These are phyloP conservation scores for Pseudohyphozyma bogoriensis DNA, from an alignment of 768 basidiomycete genomes.

Conservation along the genomic window DNA sequence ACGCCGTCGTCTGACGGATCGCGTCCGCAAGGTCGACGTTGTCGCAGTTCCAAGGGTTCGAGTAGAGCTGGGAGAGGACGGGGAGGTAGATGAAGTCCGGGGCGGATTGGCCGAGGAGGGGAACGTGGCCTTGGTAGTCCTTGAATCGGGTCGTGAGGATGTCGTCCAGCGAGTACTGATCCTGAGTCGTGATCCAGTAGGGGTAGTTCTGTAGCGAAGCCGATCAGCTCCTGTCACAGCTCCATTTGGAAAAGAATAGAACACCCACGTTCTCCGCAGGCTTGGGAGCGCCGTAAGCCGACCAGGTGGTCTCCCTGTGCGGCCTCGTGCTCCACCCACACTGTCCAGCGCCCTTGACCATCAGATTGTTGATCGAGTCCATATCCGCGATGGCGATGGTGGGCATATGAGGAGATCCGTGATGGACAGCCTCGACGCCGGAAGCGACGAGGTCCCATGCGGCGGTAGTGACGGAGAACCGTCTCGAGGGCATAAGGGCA, in stretches of 20 bases:
- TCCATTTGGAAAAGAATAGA: background rate
- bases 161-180: conserved; percentile 28
- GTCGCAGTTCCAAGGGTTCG: conserved; percentile 24
- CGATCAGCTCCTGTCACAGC: background rate
- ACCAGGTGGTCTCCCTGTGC: conserved; percentile 6
- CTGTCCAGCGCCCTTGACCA: background rate
- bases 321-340: conserved; percentile 14
- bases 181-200: conserved; percentile 19
- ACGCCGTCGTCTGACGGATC: conserved; percentile 15
- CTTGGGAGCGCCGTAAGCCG: conserved; percentile 6
- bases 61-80: conserved; percentile 21
- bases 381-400: conserved; percentile 21
- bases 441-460: conserved; percentile 15
- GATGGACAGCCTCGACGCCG: background rate
- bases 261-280: conserved; percentile 1
- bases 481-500: conserved; percentile 10
- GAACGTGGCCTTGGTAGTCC: conserved; percentile 11
- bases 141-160: conserved; percentile 23
- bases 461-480: conserved; percentile 13
- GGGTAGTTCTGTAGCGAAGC: conserved; percentile 15
- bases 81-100: conserved; percentile 31
- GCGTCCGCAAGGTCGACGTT: conserved; percentile 12
- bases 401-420: background rate
- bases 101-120: conserved; percentile 14
- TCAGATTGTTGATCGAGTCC: conserved; percentile 8